phyloP scores from a whole-genome alignment of 2,329 filamentous ascomycete genomes.

The Verticillium longisporum region DNA sequence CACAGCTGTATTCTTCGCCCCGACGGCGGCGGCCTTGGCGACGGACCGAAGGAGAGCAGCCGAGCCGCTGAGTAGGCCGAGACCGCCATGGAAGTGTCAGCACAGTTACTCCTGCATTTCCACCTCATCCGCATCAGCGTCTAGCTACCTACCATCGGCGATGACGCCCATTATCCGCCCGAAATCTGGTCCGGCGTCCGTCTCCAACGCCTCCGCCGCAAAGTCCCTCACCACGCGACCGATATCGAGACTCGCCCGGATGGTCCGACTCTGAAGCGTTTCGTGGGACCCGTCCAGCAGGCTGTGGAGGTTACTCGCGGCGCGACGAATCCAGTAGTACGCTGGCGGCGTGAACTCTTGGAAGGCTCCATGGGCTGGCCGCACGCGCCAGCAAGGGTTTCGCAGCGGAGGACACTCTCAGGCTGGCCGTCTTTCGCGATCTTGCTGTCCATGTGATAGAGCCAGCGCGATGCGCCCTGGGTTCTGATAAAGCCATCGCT shows the following conservation, averaged over 20 bases:
- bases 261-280: neutral
- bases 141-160: too few relatives aligned
- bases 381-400: neutral
- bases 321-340: neutral
- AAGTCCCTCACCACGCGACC: neutral
- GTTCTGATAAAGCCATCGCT: neutral
- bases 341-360: neutral
- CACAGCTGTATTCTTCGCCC: too few relatives aligned
- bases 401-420: neutral
- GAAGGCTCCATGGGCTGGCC: neutral
- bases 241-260: neutral
- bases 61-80: too few relatives aligned
- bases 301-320: neutral
- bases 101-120: too few relatives aligned
- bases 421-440: neutral
- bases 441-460: neutral
- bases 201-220: neutral
- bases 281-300: neutral
- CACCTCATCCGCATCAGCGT: too few relatives aligned
- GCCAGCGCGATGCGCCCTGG: neutral
- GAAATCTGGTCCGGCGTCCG: neutral
- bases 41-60: too few relatives aligned
- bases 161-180: neutral
- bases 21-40: too few relatives aligned
- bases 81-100: too few relatives aligned